Base-by-base conservation (phyloP, 495 filamentous ascomycete genomes). In the Penicillium soppii region DNA sequence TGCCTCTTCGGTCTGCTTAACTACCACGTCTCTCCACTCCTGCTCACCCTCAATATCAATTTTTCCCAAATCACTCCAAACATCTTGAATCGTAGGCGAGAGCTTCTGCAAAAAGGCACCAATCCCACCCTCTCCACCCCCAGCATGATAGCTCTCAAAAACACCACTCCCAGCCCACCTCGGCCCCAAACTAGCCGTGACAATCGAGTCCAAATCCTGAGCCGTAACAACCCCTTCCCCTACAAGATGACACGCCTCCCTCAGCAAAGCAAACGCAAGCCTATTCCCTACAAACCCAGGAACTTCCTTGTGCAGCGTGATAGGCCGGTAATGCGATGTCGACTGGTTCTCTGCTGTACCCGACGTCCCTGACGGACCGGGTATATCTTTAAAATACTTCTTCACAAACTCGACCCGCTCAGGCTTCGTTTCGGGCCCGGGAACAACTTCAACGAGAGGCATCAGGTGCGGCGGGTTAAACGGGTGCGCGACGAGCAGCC, bases 381-480 rank as follows among this genome's bases (percentile, higher is more conserved):
- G 74, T 2, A 78, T 48, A 1, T 52, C 58, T 1, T 57, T 32
- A 57, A 81, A 85, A 54, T 82, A 85, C 2, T 60, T 54, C 29
- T 73, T 56, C 10, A 74, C 81, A 37, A 66, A 65, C 13, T 74
- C 64, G 1, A 81, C 70, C 5, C 72, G 48, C 25, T 59, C 59
- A 1, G 64, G 20, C 1, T 53, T 46, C 0, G 81, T 82, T 13
- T 52, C 29, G 0, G 71, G 62, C 0, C 73, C 68, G 0, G 81
- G 81, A 1, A 84, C 82, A 46, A 84, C 62, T 61, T 85, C 81
- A n/a, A 85, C 63, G 0, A 85, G 55, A 0, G 82, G 82, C 75
- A 86, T 84, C 23, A 85, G 70, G 57, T 86, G 80, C 6, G 81
- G 83, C 15, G 80, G 83, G 33, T 86, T 85, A 53, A 81, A 87